phyloP scores from a whole-genome alignment of 495 filamentous ascomycete species.

The Pyrenula massariospora region DNA sequence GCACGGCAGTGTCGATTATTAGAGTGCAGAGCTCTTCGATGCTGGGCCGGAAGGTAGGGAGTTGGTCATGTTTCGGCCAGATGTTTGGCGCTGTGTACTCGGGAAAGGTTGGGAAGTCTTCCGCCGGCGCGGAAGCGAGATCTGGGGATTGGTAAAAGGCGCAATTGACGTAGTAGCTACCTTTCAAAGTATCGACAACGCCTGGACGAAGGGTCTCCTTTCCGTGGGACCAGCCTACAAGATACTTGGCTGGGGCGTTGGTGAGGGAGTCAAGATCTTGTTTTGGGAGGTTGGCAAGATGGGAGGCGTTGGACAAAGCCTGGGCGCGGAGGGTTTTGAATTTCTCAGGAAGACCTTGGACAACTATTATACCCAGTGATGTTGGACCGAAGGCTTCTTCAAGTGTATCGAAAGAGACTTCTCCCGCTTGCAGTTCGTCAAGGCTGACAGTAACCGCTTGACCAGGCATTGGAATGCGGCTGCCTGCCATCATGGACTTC shows the following conservation, averaged over 20 bases:
- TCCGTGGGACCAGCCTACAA: constrained; percentile 67
- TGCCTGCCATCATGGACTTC: neutral
- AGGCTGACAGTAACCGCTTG: constrained; percentile 44
- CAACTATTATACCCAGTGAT: constrained; percentile 85
- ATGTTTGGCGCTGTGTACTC: constrained; percentile 68
- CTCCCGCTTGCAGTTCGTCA: constrained; percentile 43
- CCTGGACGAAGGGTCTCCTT: constrained; percentile 90
- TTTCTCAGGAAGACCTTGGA: constrained; percentile 64
- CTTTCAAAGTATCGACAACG: constrained; percentile 84
- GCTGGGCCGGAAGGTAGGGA: constrained; percentile 61
- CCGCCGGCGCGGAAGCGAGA: constrained; percentile 46
- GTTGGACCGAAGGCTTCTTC: constrained; percentile 82
- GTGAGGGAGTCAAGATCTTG: constrained; percentile 48
- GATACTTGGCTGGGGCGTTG: constrained; percentile 39
- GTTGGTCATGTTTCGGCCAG: constrained; percentile 57
- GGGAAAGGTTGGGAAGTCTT: constrained; percentile 40
- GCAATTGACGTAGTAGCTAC: constrained; percentile 94
- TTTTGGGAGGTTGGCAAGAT: constrained; percentile 70
- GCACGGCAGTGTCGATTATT: constrained; percentile 77
- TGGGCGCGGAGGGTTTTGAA: constrained; percentile 58
- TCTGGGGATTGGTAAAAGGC: constrained; percentile 64
- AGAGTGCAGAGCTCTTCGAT: constrained; percentile 69
- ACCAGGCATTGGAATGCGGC: constrained; percentile 12
- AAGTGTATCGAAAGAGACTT: constrained; percentile 60
- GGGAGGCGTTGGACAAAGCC: constrained; percentile 77